Percentiles rank a stretch among this genome's conserved stretches.
Conservation (phyloP, 2,329 filamentous ascomycete genomes). For the Elsinoe necatrix region DNA sequence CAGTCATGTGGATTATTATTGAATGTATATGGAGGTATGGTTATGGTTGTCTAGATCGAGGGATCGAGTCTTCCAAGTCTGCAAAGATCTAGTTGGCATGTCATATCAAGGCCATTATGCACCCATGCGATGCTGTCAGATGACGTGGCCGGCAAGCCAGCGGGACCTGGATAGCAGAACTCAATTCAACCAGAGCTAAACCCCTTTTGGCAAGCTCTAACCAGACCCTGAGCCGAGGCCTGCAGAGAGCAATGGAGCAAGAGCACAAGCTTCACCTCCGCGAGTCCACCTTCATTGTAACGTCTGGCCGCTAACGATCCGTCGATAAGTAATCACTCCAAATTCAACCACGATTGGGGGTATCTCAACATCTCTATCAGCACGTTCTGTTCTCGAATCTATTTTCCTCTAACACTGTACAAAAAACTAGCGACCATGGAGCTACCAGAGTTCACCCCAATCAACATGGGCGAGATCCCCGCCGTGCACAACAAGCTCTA, state of each 20-base stretch:
- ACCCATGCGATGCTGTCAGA: too few relatives aligned
- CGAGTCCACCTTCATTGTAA: background rate
- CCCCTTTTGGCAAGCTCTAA: background rate
- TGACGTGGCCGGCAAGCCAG: too few relatives aligned
- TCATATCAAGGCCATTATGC: too few relatives aligned
- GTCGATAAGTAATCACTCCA: background rate
- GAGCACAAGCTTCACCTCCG: background rate
- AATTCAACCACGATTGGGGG: background rate
- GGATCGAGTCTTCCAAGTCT: too few relatives aligned
- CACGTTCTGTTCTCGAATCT: background rate
- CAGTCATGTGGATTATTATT: too few relatives aligned
- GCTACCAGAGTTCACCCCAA: conserved; percentile 36
- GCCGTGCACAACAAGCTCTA: conserved; percentile 52
- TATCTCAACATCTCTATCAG: background rate
- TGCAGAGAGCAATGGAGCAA: background rate
- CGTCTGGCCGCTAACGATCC: background rate
- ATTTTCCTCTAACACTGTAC: background rate
- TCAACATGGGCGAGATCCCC: conserved; percentile 59
- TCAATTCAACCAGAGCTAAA: background rate
- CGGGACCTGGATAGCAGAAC: background rate
- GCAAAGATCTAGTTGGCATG: too few relatives aligned
- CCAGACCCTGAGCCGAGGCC: conserved; percentile 5
- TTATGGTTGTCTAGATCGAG: too few relatives aligned
- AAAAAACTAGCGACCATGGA: conserved; percentile 16
- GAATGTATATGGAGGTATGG: too few relatives aligned